Percentiles rank a stretch among this genome's conserved stretches.
Conservation (phyloP, 2,329 filamentous ascomycete genomes). For the Cordyceps javanica region DNA sequence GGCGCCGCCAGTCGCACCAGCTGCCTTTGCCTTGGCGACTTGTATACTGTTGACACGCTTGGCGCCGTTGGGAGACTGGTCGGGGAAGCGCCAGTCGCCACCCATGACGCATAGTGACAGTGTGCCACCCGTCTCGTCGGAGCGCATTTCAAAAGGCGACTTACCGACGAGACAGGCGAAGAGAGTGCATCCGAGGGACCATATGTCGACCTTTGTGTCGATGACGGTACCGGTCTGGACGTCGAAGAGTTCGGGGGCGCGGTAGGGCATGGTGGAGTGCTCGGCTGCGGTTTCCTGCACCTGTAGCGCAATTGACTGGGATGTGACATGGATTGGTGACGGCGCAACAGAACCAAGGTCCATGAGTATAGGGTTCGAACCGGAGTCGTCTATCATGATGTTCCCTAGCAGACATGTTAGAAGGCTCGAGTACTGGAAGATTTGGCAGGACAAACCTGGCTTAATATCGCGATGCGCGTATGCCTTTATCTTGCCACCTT, state of each 20-base stretch:
- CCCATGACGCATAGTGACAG: constrained; percentile 87
- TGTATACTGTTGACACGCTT: constrained; percentile 39
- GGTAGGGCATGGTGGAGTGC: constrained; percentile 97
- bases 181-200: constrained; percentile 94
- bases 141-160: constrained; percentile 91
- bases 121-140: constrained; percentile 91
- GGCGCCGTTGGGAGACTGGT: constrained; percentile 62
- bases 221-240: constrained; percentile 89
- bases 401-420: constrained; percentile 53
- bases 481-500: constrained; percentile 63
- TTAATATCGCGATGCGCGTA: constrained; percentile 98
- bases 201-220: constrained; percentile 96
- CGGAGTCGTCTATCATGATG: constrained; percentile 96
- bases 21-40: constrained; percentile 18
- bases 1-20: constrained; percentile 21
- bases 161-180: constrained; percentile 96
- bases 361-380: constrained; percentile 88
- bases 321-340: constrained; percentile 83
- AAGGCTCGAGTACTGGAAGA: not conserved
- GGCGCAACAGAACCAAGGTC: constrained; percentile 88
- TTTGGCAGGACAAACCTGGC: constrained; percentile 56
- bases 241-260: constrained; percentile 94
- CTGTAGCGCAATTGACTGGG: constrained; percentile 80
- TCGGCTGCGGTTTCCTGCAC: constrained; percentile 93
- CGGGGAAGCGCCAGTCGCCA: constrained; percentile 94